Evolutionary conservation across 352 stramenopile species (phyloP), one percentile per base, ranked within the genome.

Genomic region (Pythium apleroticum): DNA sequence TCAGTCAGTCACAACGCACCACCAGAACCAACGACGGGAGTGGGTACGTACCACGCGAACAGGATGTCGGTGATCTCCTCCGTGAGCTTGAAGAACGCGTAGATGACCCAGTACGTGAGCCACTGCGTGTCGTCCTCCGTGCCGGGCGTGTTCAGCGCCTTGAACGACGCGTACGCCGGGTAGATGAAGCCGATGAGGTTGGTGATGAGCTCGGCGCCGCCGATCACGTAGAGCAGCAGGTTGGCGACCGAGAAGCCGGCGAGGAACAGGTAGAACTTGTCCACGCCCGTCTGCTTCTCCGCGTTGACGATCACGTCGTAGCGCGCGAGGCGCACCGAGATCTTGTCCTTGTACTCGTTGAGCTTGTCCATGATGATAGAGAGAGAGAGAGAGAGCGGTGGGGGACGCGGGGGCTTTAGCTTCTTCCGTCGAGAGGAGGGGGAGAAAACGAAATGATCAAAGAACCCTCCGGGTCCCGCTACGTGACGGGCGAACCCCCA

Each of bases 11-110:
- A 41, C 8, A 24, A 30, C 24, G n/a, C 30, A 30, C 25, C 39
- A 37, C 11, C 19, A 46, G 19, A 46, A 15, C 20, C 12, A 37
- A 6, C 19, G n/a, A 12, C 19, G 22, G 4, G 25, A 37, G 24
- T 49, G 41, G 8, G 8, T 28, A 72, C 75, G 46, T 67, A 88
- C 81, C 86, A 93, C 46, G 82, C 90, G 31, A 95, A 70, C 25
- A 95, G n/a, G 14, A 92, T 63, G 66, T 95, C 83, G 33, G 85
- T 93, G 65, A 93, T 61, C 57, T 84, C 78, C 72, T 99, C 97
- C 19, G 98, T 96, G 56, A 99, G 88, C 66, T 92, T 98, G 73
- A 99, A 99, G 72, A 98, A 97, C 28, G 94, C 82, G 78, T 98
- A 99, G 30, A 99, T 89, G 64, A 99, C 90, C 88, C 88, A 96